Evolutionary conservation across 352 stramenopile species (phyloP).

Genomic region (Thraustochytrium sp.): DNA sequence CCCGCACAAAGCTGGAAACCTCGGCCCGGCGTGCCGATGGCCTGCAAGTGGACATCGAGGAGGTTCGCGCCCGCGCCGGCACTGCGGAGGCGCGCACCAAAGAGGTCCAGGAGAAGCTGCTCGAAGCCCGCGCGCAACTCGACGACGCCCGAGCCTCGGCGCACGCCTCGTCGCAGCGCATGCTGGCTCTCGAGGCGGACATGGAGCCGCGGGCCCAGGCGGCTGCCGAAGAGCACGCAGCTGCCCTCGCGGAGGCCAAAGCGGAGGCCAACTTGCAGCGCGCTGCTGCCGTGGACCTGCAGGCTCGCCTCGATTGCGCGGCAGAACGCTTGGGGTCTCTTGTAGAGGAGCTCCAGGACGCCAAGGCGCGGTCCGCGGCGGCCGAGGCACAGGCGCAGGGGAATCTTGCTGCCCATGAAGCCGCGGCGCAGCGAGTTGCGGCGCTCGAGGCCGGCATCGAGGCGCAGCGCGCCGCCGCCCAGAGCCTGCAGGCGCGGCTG

Average conservation of each 20-base stretch:
- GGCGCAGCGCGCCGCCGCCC: neutral
- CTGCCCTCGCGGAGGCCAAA: too few relatives aligned
- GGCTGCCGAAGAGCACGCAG: too few relatives aligned
- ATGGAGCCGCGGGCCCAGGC: too few relatives aligned
- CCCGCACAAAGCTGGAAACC: neutral
- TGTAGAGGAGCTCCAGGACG: too few relatives aligned
- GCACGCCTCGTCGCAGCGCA: too few relatives aligned
- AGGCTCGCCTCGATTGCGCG: too few relatives aligned
- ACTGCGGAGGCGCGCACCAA: neutral
- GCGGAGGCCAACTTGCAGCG: too few relatives aligned
- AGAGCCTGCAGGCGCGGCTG: too few relatives aligned
- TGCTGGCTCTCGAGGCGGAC: too few relatives aligned
- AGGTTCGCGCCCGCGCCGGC: neutral
- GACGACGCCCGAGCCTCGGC: too few relatives aligned
- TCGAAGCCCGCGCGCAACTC: neutral
- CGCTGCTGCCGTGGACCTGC: too few relatives aligned
- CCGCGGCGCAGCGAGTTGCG: neutral
- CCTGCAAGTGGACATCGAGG: neutral
- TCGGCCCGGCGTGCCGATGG: neutral
- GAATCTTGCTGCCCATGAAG: neutral
- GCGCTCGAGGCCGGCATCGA: neutral
- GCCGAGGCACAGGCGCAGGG: neutral
- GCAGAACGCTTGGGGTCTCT: too few relatives aligned
- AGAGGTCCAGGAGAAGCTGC: neutral
- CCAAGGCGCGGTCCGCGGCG: neutral